A percentile compares a stretch with the other conserved stretches of the same genome.
These are phyloP conservation scores for Tylopilus sp. DNA, from an alignment of 768 basidiomycete genomes.

Conservation along the genomic window DNA sequence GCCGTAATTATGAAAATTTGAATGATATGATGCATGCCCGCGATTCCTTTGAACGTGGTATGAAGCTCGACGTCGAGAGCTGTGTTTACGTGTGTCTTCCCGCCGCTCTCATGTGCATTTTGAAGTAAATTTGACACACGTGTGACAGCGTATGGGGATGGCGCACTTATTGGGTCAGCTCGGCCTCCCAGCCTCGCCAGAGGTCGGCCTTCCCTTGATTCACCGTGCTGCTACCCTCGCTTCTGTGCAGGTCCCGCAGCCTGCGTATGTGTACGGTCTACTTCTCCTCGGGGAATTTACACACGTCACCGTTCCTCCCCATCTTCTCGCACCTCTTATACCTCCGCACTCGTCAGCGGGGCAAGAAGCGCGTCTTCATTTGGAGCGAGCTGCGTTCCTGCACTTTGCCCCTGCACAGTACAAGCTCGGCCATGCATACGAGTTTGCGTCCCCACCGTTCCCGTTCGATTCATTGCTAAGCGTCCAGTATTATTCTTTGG, in stretches of 20 bases:
- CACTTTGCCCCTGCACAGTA: conserved; percentile 85
- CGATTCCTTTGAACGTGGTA: conserved; percentile 86
- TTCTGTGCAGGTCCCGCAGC: conserved; percentile 73
- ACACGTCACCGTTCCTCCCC: conserved; percentile 50
- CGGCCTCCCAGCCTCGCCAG: conserved; percentile 49
- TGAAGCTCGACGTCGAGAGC: conserved; percentile 67
- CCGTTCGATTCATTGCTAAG: conserved; percentile 84
- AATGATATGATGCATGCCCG: conserved; percentile 69
- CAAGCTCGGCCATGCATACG: conserved; percentile 90
- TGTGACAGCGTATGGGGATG: conserved; percentile 81
- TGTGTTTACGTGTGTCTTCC: conserved; percentile 40
- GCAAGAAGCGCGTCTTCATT: conserved; percentile 67
- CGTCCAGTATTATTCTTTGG: conserved; percentile 86
- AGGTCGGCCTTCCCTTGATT: conserved; percentile 66
- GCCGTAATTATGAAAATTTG: conserved; percentile 88
- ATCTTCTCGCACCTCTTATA: conserved; percentile 52
- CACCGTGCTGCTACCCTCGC: conserved; percentile 74
- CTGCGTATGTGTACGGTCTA: conserved; percentile 86
- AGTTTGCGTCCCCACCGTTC: conserved; percentile 83
- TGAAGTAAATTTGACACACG: conserved; percentile 5
- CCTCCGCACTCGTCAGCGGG: conserved; percentile 45
- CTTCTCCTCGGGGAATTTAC: conserved; percentile 82
- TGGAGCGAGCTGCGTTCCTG: conserved; percentile 84
- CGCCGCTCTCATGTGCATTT: too few species aligned
- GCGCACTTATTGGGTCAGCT: conserved; percentile 90